Percentiles rank a stretch among this genome's conserved stretches.
Evolutionary conservation across 2,329 filamentous ascomycete species (phyloP).

Genomic region (Cadophora sp.): DNA sequence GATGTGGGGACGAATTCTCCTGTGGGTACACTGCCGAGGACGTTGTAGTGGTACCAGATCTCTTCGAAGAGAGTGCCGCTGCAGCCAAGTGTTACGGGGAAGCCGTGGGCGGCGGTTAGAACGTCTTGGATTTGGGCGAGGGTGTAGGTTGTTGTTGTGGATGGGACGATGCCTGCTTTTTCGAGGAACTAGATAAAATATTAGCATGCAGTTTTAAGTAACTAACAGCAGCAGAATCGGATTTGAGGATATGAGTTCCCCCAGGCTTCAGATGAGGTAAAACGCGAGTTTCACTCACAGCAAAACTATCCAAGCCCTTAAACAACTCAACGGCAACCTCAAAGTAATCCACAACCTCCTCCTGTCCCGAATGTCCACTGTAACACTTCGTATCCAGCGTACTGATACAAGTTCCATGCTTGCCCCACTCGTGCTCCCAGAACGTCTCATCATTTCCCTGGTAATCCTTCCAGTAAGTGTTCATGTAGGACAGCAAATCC

Average conservation of each 20-base stretch:
- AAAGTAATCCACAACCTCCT: slow-evolving; percentile 76
- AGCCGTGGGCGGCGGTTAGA: slow-evolving; percentile 53
- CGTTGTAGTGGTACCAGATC: slow-evolving; percentile 61
- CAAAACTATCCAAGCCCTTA: slow-evolving; percentile 69
- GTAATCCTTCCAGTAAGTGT: slow-evolving; percentile 62
- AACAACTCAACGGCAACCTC: slow-evolving; percentile 69
- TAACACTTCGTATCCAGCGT: slow-evolving; percentile 75
- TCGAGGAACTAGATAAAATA: slow-evolving; percentile 56
- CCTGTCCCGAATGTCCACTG: slow-evolving; percentile 59
- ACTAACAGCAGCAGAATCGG: neutral
- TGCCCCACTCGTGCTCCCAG: slow-evolving; percentile 79
- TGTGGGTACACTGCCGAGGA: slow-evolving; percentile 57
- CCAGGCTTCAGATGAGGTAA: too few species aligned
- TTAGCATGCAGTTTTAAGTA: neutral
- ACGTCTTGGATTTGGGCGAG: slow-evolving; percentile 51
- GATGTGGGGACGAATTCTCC: slow-evolving; percentile 53
- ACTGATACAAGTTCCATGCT: slow-evolving; percentile 76
- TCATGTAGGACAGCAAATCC: slow-evolving; percentile 70
- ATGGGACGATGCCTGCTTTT: slow-evolving; percentile 66
- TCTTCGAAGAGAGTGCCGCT: slow-evolving; percentile 54
- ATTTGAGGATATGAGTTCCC: neutral
- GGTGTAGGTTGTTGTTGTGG: slow-evolving; percentile 50
- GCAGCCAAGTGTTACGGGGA: slow-evolving; percentile 54
- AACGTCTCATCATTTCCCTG: slow-evolving; percentile 55
- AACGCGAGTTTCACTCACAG: slow-evolving; percentile 47